Evolutionary conservation across 768 basidiomycete species (phyloP), one percentile per base, ranked within the genome.

Genomic region (Lepiota venenata): DNA sequence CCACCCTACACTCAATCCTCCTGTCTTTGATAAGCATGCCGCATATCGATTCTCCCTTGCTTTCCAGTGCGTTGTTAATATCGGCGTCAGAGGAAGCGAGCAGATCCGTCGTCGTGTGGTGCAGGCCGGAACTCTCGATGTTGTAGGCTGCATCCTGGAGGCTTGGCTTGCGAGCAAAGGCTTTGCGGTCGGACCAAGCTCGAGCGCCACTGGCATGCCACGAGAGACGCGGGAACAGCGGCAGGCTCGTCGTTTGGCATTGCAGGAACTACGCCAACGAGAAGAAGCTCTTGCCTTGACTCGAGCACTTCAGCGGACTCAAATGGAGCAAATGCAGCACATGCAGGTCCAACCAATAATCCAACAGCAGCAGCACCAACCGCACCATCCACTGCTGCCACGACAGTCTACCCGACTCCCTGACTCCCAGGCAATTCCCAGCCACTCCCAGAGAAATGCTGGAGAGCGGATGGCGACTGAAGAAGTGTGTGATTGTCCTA

Each of bases 31-130:
- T 72, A 90, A 88, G 56, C 87, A 89, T 61, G 87, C 91, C 25
- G 91, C 91, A 0, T 90, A 91, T 63, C 83, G 91, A 8, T 96
- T 97, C 66, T 87, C 88, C 0, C 82, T 98, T 55, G 96, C 96
- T 1, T 95, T 99, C 65, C 94, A 98, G 65, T 97, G 93, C 63
- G 85, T 98, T 42, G 94, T 95, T 58, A 98, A 99, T 69, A 93
- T 98, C 63, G 96, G 96, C 36, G 95, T 98, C 0, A 76, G 96
- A 27, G 96, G 96, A n/a, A 88, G 83, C 54, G 94, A 98, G 69
- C 83, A 84, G 16, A 95, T 98, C 63, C 75, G 96, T 41, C 87
- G 87, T 59, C 80, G 94, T 9, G 94, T 98, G 15, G 96, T 98
- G 4, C 92, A 97, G 69, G 93, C 94, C 0, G 94, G 96, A 15